Base-by-base conservation (phyloP, 2,329 filamentous ascomycete species). In the Fusarium tricinctum region DNA sequence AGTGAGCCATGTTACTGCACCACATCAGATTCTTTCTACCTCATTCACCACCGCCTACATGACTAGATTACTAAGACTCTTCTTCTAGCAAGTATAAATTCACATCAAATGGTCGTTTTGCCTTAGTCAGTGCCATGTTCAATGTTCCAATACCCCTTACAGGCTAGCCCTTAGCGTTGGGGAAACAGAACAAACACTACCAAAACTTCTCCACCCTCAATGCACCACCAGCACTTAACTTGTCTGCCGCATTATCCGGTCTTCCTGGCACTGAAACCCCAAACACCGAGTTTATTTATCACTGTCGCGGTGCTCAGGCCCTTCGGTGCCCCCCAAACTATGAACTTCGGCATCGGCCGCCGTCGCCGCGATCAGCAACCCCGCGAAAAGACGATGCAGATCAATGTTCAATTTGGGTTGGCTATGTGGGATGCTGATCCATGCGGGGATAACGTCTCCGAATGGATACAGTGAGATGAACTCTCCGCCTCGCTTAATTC, bases 371-470 rank as follows among this genome's bases (percentile, higher is more conserved):
- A 46, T 17, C 15, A 17, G 33, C 46, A 44, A 58, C 57, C 58
- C 57, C 45, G 33, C 45, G 50, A 39, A 23, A 52, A 35, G 12
- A 48, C 35, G 35, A 4, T 40, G 63, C 33, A 62, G 63, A 65
- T 65, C 62, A n/a, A n/a, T 43, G 28, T 17, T 55, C 28, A 23
- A 43, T 52, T 22, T 38, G 50, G 49, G 23, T 22, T 32, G 40
- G 33, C 30, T 33, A 40, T 52, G 35, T 49, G 50, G 65, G 54
- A 13, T 30, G 28, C 28, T 43, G 19, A 42, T n/a, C 30, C 19
- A 58, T 63, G 66, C 62, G 66, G 66, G 49, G 66, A 67, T 52
- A 57, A 12, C 53, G 33, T 38, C 20, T 33, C 53, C 32, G 47
- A 47, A 26, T 40, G 35, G 39, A 39, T 43, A 33, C 60, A 22